Evolutionary conservation across 352 stramenopile species (phyloP).

Genomic region (Pseudoperonospora humuli): DNA sequence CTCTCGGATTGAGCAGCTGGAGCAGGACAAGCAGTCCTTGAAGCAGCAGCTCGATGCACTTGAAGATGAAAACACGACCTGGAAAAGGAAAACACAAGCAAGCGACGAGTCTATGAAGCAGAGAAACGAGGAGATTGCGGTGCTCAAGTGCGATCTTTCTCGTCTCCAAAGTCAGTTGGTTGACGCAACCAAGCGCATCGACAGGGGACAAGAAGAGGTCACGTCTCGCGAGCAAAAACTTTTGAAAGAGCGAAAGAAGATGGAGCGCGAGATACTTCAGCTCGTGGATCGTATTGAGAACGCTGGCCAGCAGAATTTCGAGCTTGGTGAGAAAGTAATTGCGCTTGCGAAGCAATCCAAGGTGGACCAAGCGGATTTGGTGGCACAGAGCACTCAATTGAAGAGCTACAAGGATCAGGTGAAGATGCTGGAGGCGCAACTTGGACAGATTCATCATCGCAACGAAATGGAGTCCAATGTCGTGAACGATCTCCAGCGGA

Average conservation of each 20-base stretch:
- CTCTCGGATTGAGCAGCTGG: slow-evolving; percentile 25
- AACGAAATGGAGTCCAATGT: slow-evolving; percentile 23
- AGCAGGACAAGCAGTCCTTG: slow-evolving; percentile 29
- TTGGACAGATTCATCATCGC: slow-evolving; percentile 21
- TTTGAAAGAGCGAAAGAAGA: slow-evolving; percentile 43
- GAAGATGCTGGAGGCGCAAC: slow-evolving; percentile 33
- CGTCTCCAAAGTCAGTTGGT: slow-evolving; percentile 23
- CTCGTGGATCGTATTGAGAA: slow-evolving; percentile 50
- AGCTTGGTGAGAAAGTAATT: slow-evolving; percentile 58
- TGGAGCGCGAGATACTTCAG: slow-evolving; percentile 43
- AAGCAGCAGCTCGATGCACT: slow-evolving; percentile 19
- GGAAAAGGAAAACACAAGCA: slow-evolving; percentile 20
- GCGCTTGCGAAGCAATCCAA: slow-evolving; percentile 47
- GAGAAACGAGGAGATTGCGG: slow-evolving; percentile 23
- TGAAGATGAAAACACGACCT: slow-evolving; percentile 18
- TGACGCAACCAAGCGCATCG: slow-evolving; percentile 19
- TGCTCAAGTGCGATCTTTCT: slow-evolving; percentile 17
- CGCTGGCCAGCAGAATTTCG: slow-evolving; percentile 39
- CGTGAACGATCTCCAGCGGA: slow-evolving; percentile 31
- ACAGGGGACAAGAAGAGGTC: slow-evolving; percentile 31
- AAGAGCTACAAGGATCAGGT: slow-evolving; percentile 57
- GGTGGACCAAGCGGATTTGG: slow-evolving; percentile 46
- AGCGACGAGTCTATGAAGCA: slow-evolving; percentile 16
- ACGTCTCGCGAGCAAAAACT: slow-evolving; percentile 44
- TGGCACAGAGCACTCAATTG: slow-evolving; percentile 52